Conservation (phyloP, 345 rosid genomes). For the Rhodamnia rubescens region DNA sequence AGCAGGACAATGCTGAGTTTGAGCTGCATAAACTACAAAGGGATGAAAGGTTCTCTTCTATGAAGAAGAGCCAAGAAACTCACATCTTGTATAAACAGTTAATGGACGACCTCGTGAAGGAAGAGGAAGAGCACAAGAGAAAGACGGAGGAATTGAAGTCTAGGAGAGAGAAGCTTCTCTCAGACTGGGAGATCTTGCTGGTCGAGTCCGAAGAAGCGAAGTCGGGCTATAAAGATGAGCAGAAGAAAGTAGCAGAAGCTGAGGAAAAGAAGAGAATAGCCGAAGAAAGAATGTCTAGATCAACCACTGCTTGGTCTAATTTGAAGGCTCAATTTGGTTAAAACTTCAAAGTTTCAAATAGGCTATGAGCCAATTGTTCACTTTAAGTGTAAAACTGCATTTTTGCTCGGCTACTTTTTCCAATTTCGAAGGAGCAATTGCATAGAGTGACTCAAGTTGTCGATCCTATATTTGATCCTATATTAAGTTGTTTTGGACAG, state of each 20-base stretch:
- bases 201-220: not conserved
- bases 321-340: not conserved
- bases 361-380: not conserved
- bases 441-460: not conserved
- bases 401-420: not conserved
- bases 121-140: not conserved
- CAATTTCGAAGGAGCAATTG: not conserved
- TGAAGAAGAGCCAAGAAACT: not conserved
- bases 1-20: not conserved
- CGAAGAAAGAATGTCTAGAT: slow-evolving; percentile 4
- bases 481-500: not conserved
- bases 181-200: not conserved
- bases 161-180: not conserved
- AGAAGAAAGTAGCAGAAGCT: not conserved
- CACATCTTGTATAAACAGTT: not conserved
- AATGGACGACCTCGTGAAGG: not conserved
- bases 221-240: not conserved
- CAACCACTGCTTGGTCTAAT: slow-evolving; percentile 1
- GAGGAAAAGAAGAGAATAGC: slow-evolving; percentile 6
- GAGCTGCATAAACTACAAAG: not conserved
- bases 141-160: not conserved
- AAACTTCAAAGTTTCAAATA: not conserved
- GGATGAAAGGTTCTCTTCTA: not conserved
- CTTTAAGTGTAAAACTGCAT: not conserved
- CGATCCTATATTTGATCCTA: not conserved